Base-by-base conservation (phyloP, 208 protist species). In the Leptomonas pyrrhocoris region DNA sequence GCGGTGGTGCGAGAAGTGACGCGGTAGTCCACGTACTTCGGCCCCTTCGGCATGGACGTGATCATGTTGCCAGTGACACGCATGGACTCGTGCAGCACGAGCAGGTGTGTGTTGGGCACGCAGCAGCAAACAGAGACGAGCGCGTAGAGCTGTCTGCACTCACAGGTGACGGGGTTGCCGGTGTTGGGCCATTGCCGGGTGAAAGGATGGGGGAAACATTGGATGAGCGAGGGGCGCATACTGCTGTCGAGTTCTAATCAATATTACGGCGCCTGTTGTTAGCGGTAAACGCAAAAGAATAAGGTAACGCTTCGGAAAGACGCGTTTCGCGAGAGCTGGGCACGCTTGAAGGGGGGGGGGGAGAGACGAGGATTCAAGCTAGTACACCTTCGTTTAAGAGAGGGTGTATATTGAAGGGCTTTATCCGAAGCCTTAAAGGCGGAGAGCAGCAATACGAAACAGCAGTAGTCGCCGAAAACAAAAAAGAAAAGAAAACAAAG, bases 41-140 rank as follows among this genome's bases (percentile, higher is more conserved):
- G 86, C 0, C 90, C 88, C 21, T 89, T 91, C 8, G 88, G 84
- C 86, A 93, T 96, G 2, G 83, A 92, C 0, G 86, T 89, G 34
- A 92, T 77, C 60, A 86, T 83, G 73, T 81, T 85, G n/a, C 54
- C 86, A 56, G 62, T 70, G 18, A 56, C 57, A 38, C 67, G 51
- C 28, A 79, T 56, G 19, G 77, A 69, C 31, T 96, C 87, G 50
- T 92, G 83, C 31, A 94, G 74, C 13, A 96, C 87, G 51, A 96
- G 84, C 31, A 94, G 80, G 57, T 96, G 92, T 0, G 89, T 78
- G 25, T 80, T 76, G 28, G 89, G 88, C 13, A 94, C 66, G 54
- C 89, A 96, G 80, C 92, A 94, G 79, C 88, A 94, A 25, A 94
- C 65, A 34, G 79, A 86, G 23, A 94, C 92, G 0, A 96, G 86